Base-by-base conservation (phyloP, 2,329 filamentous ascomycete species). In the Penicillium sclerotigenum region DNA sequence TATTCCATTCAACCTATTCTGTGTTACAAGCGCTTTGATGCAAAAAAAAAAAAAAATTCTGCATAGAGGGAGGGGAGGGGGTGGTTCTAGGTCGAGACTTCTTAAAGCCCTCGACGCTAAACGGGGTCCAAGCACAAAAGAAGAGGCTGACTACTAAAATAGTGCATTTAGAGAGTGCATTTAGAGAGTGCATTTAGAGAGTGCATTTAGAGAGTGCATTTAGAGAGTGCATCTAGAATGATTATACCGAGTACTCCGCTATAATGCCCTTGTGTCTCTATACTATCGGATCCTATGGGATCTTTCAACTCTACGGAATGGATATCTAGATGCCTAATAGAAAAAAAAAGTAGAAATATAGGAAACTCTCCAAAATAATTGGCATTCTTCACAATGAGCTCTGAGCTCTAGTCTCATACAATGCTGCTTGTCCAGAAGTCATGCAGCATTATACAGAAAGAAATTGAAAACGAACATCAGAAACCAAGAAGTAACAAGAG, bases 401-500 rank as follows among this genome's bases (percentile, higher is more conserved):
- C 20, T 8, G 24, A 20, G 33, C 31, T 24, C 28, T 13, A 16
- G 28, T 45, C 36, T 52, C 29, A 56, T 47, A 29, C 36, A 45
- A 45, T 54, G 31, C 42, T 47, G 46, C 31, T 31, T 22, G n/a
- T 47, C 31, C 38, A 45, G n/a, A 26, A 28, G 24, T 46, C 31
- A 43, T 54, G 37, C 38, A 46, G 29, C 28, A 43, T 29, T 11
- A 36, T 28, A 46, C 29, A 42, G 52, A 28, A 26, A 36, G 18
- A 24, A 47, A 41, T 54, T 26, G 36, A 43, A 40, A 55, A 47
- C 59, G 47, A 47, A n/a, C 28, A n/a, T n/a, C n/a, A 47, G 40
- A 38, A 41, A 53, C 20, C 36, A 24, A 47, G 16, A 46, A 49
- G 47, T 43, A 59, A 63, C 58, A 62, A 62, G 52, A 63, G 62